Base-by-base conservation (phyloP, 495 filamentous ascomycete genomes). In the Pyrenula massariospora region DNA sequence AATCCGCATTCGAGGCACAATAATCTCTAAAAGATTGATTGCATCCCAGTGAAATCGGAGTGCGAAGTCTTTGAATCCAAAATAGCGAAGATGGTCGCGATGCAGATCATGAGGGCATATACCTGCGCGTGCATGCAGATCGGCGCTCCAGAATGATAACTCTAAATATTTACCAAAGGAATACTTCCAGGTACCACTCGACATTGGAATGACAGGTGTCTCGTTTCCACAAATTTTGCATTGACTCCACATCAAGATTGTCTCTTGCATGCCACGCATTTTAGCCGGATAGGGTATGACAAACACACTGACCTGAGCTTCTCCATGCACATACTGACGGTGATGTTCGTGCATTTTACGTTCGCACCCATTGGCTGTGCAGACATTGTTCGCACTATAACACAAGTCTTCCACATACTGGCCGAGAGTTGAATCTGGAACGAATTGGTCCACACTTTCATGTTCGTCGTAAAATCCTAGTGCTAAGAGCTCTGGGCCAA, bases 151-250 rank as follows among this genome's bases (percentile, higher is more conserved):
- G 64, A 96, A 97, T 2, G 89, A 93, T 15, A 99, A 74, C 69
- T 99, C 94, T 23, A 99, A 77, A 62, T 96, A 99, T 69, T 99
- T 99, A 2, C 85, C 92, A 63, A 99, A 94, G 0, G 94, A 97
- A 67, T 99, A 99, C 68, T 94, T 97, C 91, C 92, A 99, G 1
- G 89, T 95, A 65, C 79, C 91, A 53, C 89, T 85, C 0, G 92
- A 96, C 93, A 99, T 99, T 15, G 88, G 87, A 58, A 88, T 85
- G 47, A 91, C 82, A 48, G 88, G 86, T 1, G 91, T 96, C 66
- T 96, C 91, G 56, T 87, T 86, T 24, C 85, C 84, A 60, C 94
- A 97, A 19, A 88, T 76, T 60, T 93, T 93, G 73, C 94, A 99
- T 57, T 83, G 86, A 59, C 89, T 96, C 94, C 94, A 99, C 93